Evolutionary conservation across 176 grass and related monocot species (phyloP).

Genomic region (Oryza meyeriana): DNA sequence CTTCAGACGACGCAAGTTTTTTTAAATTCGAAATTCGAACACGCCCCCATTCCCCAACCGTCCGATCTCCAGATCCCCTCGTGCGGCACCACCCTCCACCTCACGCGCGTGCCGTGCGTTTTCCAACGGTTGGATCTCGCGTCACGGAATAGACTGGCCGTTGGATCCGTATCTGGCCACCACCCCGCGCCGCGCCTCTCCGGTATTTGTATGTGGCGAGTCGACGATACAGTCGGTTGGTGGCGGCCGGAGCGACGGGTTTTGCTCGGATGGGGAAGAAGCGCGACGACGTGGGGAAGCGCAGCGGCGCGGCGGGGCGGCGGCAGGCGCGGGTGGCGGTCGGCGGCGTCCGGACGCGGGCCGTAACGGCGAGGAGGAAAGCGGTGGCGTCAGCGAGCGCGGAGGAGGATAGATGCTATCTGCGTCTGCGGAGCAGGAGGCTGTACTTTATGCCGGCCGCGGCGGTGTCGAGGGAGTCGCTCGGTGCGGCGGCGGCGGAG

Average conservation of each 20-base stretch:
- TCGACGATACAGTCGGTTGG: too few species aligned
- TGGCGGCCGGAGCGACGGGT: not conserved
- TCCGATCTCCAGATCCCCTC: too few species aligned
- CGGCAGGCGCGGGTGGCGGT: conserved; percentile 21
- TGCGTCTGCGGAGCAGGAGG: conserved; percentile 56
- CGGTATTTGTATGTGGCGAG: not conserved
- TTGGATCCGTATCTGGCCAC: conserved; percentile 19
- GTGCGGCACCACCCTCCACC: too few species aligned
- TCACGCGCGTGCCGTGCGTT: not conserved
- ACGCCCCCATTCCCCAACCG: too few species aligned
- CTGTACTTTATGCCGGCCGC: conserved; percentile 29
- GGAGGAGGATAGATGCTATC: conserved; percentile 30
- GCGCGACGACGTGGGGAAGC: conserved; percentile 54
- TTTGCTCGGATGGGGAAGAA: conserved; percentile 41
- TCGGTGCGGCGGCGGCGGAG: too few species aligned
- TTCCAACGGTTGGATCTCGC: not conserved
- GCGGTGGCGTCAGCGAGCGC: not conserved
- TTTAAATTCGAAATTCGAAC: too few species aligned
- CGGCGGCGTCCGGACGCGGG: conserved; percentile 34
- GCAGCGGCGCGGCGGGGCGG: conserved; percentile 5
- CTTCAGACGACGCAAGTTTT: too few species aligned
- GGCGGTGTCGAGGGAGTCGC: not conserved
- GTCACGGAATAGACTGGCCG: conserved; percentile 7
- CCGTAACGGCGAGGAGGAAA: conserved; percentile 18
- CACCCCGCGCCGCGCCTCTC: too few species aligned